Base-by-base conservation (phyloP, 2,329 filamentous ascomycete genomes). In the Diatrype stigma region DNA sequence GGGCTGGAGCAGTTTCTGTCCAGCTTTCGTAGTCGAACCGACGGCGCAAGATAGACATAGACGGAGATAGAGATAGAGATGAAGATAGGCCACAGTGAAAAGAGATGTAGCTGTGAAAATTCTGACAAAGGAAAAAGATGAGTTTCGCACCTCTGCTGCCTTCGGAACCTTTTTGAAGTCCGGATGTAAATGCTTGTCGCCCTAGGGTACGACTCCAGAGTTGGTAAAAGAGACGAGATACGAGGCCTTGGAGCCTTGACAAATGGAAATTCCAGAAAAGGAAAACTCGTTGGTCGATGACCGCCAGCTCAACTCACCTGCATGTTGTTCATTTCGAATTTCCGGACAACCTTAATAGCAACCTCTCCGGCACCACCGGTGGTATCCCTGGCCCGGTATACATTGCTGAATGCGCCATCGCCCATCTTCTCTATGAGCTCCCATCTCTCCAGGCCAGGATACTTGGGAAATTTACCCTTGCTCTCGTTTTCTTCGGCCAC, bases 311-410 rank as follows among this genome's bases (percentile, higher is more conserved):
- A 26, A 87, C 91, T 82, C 82, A 99, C 94, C 90, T 97, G 94
- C 78, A 87, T 91, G 60, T 86, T 92, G 74, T 96, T 97, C 90
- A 99, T 96, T 74, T 99, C 94, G 69, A 90, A 97, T 75, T 97
- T 97, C 66, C 94, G 88, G 57, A 99, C 94, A 47, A 99, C 94
- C 73, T 99, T 99, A 79, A 99, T 97, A 61, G 93, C 94, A 32
- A 94, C 91, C 67, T 97, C 87, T 59, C 82, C 84, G 56, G 82
- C 81, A 56, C 85, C 77, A 38, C 89, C 87, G 6, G 84, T 79
- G 44, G 74, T 68, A 68, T 99, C 94, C 60, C 80, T 82, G 35
- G 94, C 94, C 37, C 90, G 86, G 72, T 97, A 99, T 58, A 99
- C 94, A 65, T 97, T 97, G 77, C 93, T 97, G 79, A 99, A 99